A percentile compares a stretch with the other conserved stretches of the same genome.
Evolutionary conservation across 345 rosid species (phyloP).

Genomic region (Carallia brachiata): DNA sequence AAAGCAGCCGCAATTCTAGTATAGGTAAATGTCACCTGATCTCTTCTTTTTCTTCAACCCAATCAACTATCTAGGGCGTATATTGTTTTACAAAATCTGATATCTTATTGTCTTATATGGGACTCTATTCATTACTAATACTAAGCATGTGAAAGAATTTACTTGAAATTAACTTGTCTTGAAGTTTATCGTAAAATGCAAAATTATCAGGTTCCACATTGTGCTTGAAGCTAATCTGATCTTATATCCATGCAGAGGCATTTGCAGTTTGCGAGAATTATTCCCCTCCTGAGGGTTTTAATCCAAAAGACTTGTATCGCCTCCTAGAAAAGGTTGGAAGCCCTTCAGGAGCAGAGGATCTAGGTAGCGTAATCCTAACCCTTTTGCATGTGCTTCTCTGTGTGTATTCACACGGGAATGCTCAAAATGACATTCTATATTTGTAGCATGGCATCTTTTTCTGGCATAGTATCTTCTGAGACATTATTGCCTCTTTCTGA

Average conservation of each 20-base stretch:
- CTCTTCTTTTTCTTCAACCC: neutral
- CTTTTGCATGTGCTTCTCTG: neutral
- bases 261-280: conserved; percentile 94
- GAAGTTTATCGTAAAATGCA: neutral
- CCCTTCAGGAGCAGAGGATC: conserved; percentile 84
- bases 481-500: neutral
- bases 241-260: conserved; percentile 60
- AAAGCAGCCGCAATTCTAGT: conserved; percentile 98
- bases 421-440: neutral
- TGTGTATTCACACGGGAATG: neutral
- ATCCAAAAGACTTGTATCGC: conserved; percentile 71
- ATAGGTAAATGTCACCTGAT: conserved; percentile 54
- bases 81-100: too few species aligned
- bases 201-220: neutral
- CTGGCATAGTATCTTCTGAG: neutral
- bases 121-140: neutral
- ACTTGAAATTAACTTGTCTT: neutral
- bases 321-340: conserved; percentile 89
- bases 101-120: too few species aligned
- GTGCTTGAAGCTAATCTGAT: neutral
- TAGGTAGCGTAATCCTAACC: conserved; percentile 41
- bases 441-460: neutral
- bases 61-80: neutral
- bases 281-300: conserved; percentile 84
- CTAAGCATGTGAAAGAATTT: neutral